phyloP scores from a whole-genome alignment of 1,284 basidiomycete species.

The Xerocomus cyaneibrunnescens region DNA sequence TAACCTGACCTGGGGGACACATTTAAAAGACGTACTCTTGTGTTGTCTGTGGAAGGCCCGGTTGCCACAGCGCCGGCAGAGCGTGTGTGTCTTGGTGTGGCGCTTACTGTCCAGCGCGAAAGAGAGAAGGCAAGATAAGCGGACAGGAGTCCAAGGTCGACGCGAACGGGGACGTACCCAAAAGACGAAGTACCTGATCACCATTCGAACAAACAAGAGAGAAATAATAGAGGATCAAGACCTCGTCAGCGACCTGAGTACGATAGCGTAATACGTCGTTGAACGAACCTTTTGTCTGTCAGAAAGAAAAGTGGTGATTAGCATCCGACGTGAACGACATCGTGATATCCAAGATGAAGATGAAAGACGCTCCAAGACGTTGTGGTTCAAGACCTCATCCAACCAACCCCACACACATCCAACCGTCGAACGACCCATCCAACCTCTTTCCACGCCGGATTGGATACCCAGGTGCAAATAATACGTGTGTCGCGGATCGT shows the following conservation, averaged over 20 bases:
- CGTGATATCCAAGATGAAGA: slow-evolving; percentile 7
- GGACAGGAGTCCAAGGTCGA: not conserved
- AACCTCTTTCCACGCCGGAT: slow-evolving; percentile 30
- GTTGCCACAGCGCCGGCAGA: slow-evolving; percentile 93
- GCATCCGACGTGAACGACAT: slow-evolving; percentile 8
- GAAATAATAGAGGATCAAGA: not conserved
- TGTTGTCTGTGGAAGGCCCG: slow-evolving; percentile 96
- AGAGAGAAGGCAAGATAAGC: not conserved
- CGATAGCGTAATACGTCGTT: not conserved
- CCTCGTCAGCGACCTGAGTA: slow-evolving; percentile 9
- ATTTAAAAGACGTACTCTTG: slow-evolving; percentile 66
- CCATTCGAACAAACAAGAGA: not conserved
- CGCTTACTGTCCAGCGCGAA: slow-evolving; percentile 68
- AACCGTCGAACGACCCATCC: slow-evolving; percentile 2
- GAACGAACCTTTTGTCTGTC: slow-evolving; percentile 74
- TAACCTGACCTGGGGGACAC: not conserved
- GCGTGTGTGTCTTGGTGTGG: slow-evolving; percentile 98
- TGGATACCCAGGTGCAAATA: slow-evolving; percentile 1
- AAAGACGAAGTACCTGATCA: slow-evolving; percentile 85
- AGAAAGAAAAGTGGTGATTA: slow-evolving; percentile 34
- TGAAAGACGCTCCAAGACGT: not conserved
- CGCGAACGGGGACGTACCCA: slow-evolving; percentile 53
- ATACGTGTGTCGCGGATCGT: slow-evolving; percentile 3
- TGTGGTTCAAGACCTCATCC: slow-evolving; percentile 26
- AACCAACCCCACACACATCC: slow-evolving; percentile 16